Evolutionary conservation across 2,329 filamentous ascomycete species (phyloP).

Genomic region (Cytospora leucostoma): DNA sequence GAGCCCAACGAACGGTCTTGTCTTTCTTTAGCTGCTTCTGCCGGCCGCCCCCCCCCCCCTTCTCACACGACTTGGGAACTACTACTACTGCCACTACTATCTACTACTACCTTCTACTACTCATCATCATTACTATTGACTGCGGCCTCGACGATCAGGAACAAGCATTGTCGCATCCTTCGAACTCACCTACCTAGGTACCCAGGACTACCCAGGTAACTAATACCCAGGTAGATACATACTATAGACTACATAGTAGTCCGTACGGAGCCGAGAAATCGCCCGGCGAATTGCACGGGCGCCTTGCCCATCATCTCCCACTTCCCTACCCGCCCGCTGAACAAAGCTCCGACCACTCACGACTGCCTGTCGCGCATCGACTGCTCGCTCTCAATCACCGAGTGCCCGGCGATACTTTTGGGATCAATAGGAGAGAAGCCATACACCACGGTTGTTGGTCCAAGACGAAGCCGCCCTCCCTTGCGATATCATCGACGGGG

Average conservation of each 20-base stretch:
- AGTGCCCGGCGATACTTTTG: constrained; percentile 26
- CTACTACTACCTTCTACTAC: neutral
- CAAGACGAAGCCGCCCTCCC: neutral
- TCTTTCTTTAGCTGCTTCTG: neutral
- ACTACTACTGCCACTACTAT: neutral
- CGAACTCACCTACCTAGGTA: neutral
- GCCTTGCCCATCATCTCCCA: constrained; percentile 33
- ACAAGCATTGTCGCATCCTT: neutral
- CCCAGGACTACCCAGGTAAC: neutral
- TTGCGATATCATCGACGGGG: neutral
- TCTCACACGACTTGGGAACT: neutral
- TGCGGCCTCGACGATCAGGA: neutral
- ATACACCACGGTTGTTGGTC: constrained; percentile 3
- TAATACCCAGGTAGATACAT: neutral
- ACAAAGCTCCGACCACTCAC: constrained; percentile 41
- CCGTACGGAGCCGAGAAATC: constrained; percentile 27
- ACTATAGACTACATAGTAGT: constrained; percentile 2
- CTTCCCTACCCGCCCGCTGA: constrained; percentile 39
- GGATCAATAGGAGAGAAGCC: neutral
- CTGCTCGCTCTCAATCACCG: constrained; percentile 32
- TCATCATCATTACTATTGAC: neutral
- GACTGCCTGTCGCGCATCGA: constrained; percentile 35
- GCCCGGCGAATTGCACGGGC: constrained; percentile 39
- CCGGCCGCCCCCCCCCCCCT: neutral
- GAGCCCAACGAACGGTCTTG: neutral